Base-by-base conservation (phyloP, 768 basidiomycete species). In the Termitomyces titanicus region DNA sequence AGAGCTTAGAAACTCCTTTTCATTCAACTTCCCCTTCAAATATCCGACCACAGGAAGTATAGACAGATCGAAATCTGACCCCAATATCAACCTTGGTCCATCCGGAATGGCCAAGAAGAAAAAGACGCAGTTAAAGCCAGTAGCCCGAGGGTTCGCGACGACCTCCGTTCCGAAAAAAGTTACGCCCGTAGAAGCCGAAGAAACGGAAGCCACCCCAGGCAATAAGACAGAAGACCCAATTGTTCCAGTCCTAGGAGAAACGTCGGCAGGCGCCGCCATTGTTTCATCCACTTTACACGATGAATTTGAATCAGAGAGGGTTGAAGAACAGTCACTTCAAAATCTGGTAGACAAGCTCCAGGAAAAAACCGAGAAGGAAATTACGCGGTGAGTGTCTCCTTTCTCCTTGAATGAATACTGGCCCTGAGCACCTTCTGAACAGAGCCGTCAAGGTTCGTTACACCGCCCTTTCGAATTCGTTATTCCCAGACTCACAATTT, bases 321-420 rank as follows among this genome's bases (percentile, higher is more conserved):
- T 68, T 11, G 80, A 80, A 64, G 82, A 86, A 50, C 77, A 74
- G 55, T 74, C 77, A 29, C 73, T 93, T 48, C 93, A 94, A 71
- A 72, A 69, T 44, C 64, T 93, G 45, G 82, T 96, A 1, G 93
- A 96, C 59, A 87, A 83, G 63, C 74, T 88, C 46, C 92, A 96
- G 64, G 92, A 95, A 18, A 94, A 85, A 66, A 89, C 82, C 5
- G 92, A 96, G 68, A 94, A 86, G 67, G 96, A 97, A 63, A 83
- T 95, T 53, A 70, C 75, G 5, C 79, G 84, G 95, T 88, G 62
- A 20, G 72, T 20, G 40, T 33, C 22, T 29, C 15, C 15, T 5
- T 38, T 47, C 5, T 25, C 17, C n/a, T 35, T 9, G 34, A 25
- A 11, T 17, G 48, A 27, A 18, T 27, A 22, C 27, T 18, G 35